Conservation (phyloP, 2,329 filamentous ascomycete genomes). For the Dothiorella sarmentorum region DNA sequence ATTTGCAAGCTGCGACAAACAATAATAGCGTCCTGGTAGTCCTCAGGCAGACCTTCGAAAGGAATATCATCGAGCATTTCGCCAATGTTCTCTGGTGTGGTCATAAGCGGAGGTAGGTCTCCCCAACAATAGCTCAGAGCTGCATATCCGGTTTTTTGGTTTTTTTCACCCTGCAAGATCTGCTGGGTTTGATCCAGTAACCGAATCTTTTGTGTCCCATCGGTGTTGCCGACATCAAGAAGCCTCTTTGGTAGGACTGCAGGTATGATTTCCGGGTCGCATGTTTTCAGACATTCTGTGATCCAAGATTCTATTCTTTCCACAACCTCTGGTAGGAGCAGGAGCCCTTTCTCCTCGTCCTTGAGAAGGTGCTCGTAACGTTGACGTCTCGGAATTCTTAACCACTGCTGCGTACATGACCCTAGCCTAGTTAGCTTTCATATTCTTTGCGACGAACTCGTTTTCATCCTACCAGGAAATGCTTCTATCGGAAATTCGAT, state of each 20-base stretch:
- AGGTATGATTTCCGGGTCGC: neutral
- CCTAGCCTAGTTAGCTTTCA: neutral
- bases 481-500: neutral
- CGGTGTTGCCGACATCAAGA: neutral
- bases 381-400: neutral
- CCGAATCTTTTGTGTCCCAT: neutral
- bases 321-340: neutral
- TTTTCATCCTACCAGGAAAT: neutral
- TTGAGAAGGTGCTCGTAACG: neutral
- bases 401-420: neutral
- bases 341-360: neutral
- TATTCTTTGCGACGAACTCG: neutral
- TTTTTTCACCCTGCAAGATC: neutral
- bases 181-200: neutral
- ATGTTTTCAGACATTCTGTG: neutral
- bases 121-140: conserved; percentile 28
- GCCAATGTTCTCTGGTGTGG: conserved; percentile 19
- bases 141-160: neutral
- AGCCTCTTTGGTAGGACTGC: neutral
- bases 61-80: neutral
- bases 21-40: conserved; percentile 17
- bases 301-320: neutral
- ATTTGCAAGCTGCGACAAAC: neutral
- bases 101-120: conserved; percentile 19
- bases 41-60: neutral